Conservation (phyloP, 306 rosid genomes). For the Phaseolus lunatus region DNA sequence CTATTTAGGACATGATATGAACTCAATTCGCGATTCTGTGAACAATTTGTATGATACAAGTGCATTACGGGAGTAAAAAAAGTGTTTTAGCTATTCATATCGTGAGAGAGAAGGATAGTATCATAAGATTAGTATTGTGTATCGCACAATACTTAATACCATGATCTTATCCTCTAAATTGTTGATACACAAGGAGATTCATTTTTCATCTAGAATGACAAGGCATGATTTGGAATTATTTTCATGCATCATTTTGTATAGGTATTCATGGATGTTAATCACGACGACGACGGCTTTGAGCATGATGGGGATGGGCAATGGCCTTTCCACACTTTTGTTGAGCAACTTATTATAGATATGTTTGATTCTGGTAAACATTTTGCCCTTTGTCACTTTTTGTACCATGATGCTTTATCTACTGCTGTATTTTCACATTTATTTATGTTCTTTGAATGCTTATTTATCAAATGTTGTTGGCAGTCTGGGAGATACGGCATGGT, state of each 20-base stretch:
- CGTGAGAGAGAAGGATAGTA: too few relatives aligned
- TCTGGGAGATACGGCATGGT: conserved; percentile 98
- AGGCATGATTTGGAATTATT: conserved; percentile 37
- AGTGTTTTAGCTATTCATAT: too few relatives aligned
- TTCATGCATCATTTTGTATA: conserved; percentile 46
- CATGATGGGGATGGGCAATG: conserved; percentile 81
- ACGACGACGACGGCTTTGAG: conserved; percentile 74
- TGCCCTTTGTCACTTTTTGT: background rate
- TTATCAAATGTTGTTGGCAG: conserved; percentile 54
- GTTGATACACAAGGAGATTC: conserved; percentile 12
- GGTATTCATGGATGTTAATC: conserved; percentile 56
- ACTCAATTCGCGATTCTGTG: too few relatives aligned
- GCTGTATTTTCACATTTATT: conserved; percentile 1
- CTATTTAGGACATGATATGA: too few relatives aligned
- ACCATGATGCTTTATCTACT: background rate
- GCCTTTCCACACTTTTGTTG: conserved; percentile 89
- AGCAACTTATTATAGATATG: conserved; percentile 91
- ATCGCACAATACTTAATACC: too few relatives aligned
- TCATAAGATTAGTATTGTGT: too few relatives aligned
- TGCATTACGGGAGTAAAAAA: too few relatives aligned
- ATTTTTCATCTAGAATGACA: conserved; percentile 27
- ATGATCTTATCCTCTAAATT: conserved; percentile 8
- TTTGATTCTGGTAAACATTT: conserved; percentile 84
- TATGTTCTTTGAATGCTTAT: conserved; percentile 31
- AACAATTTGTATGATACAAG: too few relatives aligned